Evolutionary conservation across 2,329 filamentous ascomycete genomes (phyloP), one percentile per base, ranked within the genome.

Genomic region (Arthrinium phaeospermum): DNA sequence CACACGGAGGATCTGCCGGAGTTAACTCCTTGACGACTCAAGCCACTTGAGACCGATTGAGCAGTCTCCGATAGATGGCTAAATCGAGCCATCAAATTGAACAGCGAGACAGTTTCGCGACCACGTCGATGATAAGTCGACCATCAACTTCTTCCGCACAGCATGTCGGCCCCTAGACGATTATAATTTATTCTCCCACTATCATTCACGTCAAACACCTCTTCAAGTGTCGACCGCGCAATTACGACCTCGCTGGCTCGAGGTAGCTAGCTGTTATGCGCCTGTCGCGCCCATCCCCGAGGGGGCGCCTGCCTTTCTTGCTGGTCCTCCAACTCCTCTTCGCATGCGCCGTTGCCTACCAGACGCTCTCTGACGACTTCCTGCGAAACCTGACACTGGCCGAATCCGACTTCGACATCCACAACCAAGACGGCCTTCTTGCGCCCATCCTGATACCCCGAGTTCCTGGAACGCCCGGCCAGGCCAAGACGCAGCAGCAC

Each of bases 371-470:
- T 14, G 91, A 94, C 79, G 85, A 87, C 71, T 91, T 91, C 19
- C 84, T 96, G 7, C 85, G 84, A 71, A 83, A 84, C 30, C 86
- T 96, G 6, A 91, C 92, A 14, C 86, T 86, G 13, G 90, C 90
- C 0, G 89, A 89, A 70, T 82, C 85, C 71, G 91, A 93, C 79
- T 93, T 96, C 76, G 87, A 95, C 79, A 91, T 93, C 74, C 82
- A 90, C 71, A 87, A 86, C 68, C 92, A 92, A 75, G 47, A 57
- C 16, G 83, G 86, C 1, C 85, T 96, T 12, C 87, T 96, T n/a
- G 87, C 93, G 2, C 94, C 94, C 0, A 92, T 96, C 74, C 86
- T 96, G 51, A 89, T 90, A 53, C 89, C 93, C 4, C 91, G 94
- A 70, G 92, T 95, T 0, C 90, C 94, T 34, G 94, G 93, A 8